phyloP scores from a whole-genome alignment of 106 monocot genomes.

The Cymbidium sinense region DNA sequence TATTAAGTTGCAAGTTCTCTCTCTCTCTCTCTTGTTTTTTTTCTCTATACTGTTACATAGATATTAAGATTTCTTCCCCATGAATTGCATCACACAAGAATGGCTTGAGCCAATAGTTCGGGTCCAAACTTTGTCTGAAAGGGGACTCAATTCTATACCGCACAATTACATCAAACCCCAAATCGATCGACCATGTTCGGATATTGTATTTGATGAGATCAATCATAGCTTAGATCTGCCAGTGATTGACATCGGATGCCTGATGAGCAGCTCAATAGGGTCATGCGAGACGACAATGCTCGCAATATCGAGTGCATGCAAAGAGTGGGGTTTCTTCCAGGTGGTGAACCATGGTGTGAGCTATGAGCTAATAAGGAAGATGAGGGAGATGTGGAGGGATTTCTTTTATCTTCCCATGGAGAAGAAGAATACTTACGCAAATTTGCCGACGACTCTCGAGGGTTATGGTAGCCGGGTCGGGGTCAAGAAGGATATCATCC shows the following conservation, averaged over 20 bases:
- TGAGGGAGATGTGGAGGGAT: slow-evolving; percentile 14
- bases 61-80: neutral
- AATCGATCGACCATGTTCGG: neutral
- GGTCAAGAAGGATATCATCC: slow-evolving; percentile 15
- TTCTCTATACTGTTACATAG: too few relatives aligned
- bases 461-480: slow-evolving; percentile 39
- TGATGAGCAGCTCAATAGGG: neutral
- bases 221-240: neutral
- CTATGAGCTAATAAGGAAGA: neutral
- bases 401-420: slow-evolving; percentile 21
- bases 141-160: slow-evolving; percentile 1
- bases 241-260: neutral
- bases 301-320: slow-evolving; percentile 13
- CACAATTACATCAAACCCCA: slow-evolving; percentile 9
- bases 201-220: neutral
- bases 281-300: neutral
- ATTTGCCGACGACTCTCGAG: slow-evolving; percentile 17
- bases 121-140: slow-evolving; percentile 8
- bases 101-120: slow-evolving; percentile 13
- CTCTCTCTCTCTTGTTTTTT: too few relatives aligned
- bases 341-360: slow-evolving; percentile 22
- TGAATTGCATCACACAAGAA: neutral
- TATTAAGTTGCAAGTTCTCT: too few relatives aligned
- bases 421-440: slow-evolving; percentile 23
- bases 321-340: slow-evolving; percentile 26